Evolutionary conservation across 192 early-diverging fungal genomes (phyloP).

Genomic region (Polychytrium aggregatum): DNA sequence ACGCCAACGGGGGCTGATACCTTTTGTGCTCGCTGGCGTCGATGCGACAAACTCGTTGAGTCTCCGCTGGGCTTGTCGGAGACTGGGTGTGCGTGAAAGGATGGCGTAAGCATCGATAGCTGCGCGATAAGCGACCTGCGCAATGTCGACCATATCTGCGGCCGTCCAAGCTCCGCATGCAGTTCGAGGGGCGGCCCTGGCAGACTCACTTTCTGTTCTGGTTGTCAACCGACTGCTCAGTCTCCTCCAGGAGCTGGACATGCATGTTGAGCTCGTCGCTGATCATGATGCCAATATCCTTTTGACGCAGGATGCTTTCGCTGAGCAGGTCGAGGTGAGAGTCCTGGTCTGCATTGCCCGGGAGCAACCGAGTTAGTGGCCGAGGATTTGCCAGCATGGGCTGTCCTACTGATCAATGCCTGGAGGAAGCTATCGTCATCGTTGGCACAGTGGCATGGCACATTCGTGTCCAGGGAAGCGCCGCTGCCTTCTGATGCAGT

Average conservation of each 20-base stretch:
- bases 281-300: constrained; percentile 59
- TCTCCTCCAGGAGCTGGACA: constrained; percentile 59
- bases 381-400: not conserved
- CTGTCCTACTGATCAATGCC: not conserved
- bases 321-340: constrained; percentile 55
- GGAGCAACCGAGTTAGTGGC: not conserved
- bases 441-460: not conserved
- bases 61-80: no score
- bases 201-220: constrained; percentile 36
- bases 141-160: not conserved
- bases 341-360: constrained; percentile 53
- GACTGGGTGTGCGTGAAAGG: no score
- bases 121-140: not conserved
- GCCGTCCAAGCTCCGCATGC: constrained; percentile 2
- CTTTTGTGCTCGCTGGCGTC: no score
- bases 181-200: constrained; percentile 8
- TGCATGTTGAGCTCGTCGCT: constrained; percentile 64
- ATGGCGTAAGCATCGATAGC: not conserved
- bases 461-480: not conserved
- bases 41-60: no score
- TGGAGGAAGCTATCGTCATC: not conserved
- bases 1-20: no score
- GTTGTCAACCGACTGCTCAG: constrained; percentile 49
- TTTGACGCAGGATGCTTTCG: constrained; percentile 50
- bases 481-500: not conserved